Evolutionary conservation across 495 filamentous ascomycete species (phyloP).

Genomic region (Aeminium ludgeri): DNA sequence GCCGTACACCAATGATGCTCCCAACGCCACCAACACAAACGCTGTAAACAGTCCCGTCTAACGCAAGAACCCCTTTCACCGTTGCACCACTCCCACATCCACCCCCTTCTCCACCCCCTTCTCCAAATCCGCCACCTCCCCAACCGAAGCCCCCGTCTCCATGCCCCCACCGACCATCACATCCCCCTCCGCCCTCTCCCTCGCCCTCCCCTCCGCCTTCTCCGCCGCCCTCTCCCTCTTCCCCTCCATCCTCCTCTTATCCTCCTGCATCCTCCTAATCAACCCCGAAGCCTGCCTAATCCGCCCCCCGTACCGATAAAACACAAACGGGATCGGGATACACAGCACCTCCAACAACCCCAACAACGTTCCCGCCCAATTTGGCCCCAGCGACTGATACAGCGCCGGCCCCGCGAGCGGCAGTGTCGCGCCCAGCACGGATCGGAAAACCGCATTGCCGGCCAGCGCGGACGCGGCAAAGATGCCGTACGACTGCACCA

Average conservation of each 20-base stretch:
- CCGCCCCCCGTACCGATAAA: constrained; percentile 67
- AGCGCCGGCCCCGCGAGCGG: constrained; percentile 58
- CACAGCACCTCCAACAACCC: constrained; percentile 50
- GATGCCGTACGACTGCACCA: constrained; percentile 60
- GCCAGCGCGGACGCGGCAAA: constrained; percentile 64
- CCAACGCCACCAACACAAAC: no score
- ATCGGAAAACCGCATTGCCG: constrained; percentile 57
- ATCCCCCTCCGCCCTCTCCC: constrained; percentile 16
- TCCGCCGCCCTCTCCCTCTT: constrained; percentile 35
- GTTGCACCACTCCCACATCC: no score
- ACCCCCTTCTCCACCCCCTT: constrained; percentile 10
- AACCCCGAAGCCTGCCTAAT: no score
- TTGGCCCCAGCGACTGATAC: constrained; percentile 51
- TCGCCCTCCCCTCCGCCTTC: constrained; percentile 21
- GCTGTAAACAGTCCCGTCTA: no score
- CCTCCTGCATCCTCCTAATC: no score
- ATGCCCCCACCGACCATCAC: constrained; percentile 10
- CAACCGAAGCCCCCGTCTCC: constrained; percentile 13
- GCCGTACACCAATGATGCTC: no score
- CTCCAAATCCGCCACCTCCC: constrained; percentile 6
- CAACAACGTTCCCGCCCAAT: constrained; percentile 64
- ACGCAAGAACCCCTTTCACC: no score
- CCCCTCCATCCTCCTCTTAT: constrained; percentile 49
- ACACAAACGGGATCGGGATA: constrained; percentile 65
- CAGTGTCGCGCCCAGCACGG: constrained; percentile 48